Conservation (phyloP, 2,329 filamentous ascomycete species). For the Cordyceps cateniannulata region DNA sequence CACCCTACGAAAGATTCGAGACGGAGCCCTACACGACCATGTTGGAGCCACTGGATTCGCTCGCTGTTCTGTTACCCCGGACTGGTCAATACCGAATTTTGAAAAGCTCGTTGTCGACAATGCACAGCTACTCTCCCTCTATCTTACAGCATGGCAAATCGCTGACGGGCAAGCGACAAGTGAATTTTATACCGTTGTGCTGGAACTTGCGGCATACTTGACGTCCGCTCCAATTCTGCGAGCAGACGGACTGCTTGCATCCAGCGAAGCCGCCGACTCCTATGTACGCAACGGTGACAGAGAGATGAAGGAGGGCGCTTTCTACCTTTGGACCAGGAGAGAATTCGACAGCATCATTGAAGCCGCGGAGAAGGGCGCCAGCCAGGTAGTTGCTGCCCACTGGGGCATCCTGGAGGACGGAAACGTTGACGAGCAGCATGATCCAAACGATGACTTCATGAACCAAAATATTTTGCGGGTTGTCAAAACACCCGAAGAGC, state of each 20-base stretch:
- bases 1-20: slow-evolving; percentile 68
- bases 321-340: slow-evolving; percentile 87
- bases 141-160: slow-evolving; percentile 76
- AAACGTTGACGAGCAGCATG: slow-evolving; percentile 75
- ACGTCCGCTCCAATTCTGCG: slow-evolving; percentile 63
- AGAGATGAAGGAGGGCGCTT: slow-evolving; percentile 85
- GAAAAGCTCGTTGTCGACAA: slow-evolving; percentile 98
- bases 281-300: slow-evolving; percentile 64
- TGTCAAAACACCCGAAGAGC: slow-evolving; percentile 56
- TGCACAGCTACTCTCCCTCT: slow-evolving; percentile 74
- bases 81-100: slow-evolving; percentile 94
- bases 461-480: slow-evolving; percentile 85
- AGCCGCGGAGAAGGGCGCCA: slow-evolving; percentile 46
- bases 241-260: slow-evolving; percentile 68
- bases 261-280: slow-evolving; percentile 88
- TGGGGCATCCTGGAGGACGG: slow-evolving; percentile 81
- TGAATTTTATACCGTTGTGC: slow-evolving; percentile 70
- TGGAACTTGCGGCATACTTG: slow-evolving; percentile 83
- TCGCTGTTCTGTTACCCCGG: slow-evolving; percentile 80
- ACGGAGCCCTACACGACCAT: slow-evolving; percentile 50
- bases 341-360: slow-evolving; percentile 72
- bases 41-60: slow-evolving; percentile 48
- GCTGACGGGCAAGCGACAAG: slow-evolving; percentile 44
- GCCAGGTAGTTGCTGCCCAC: slow-evolving; percentile 70
- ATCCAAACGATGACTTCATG: slow-evolving; percentile 89